Percentiles rank a stretch among this genome's conserved stretches.
These are phyloP conservation scores for Cordyceps fumosorosea DNA, from an alignment of 2,329 filamentous ascomycete species.

Conservation along the genomic window DNA sequence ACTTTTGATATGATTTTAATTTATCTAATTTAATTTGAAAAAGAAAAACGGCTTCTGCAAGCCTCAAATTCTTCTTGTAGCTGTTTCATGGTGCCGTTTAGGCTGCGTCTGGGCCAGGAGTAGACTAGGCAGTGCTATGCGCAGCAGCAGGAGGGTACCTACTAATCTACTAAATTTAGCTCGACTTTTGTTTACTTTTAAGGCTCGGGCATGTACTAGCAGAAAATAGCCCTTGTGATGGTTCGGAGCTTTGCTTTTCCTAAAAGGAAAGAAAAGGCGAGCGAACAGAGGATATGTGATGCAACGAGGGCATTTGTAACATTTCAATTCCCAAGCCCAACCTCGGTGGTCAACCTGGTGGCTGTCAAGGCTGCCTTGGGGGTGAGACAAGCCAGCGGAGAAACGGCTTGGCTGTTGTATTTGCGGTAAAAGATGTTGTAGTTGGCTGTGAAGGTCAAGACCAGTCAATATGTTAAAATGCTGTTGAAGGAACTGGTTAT, in stretches of 20 bases:
- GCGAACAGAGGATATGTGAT: not conserved
- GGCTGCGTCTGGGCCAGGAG: too few relatives aligned
- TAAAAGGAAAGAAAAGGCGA: not conserved
- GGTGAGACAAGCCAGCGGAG: not conserved
- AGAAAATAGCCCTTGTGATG: not conserved
- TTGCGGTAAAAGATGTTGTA: not conserved
- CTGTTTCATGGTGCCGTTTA: too few relatives aligned
- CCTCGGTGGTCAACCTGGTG: not conserved
- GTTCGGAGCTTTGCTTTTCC: not conserved
- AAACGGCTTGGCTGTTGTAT: not conserved
- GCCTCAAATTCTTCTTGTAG: too few relatives aligned
- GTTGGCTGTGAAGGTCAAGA: not conserved
- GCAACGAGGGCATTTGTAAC: not conserved
- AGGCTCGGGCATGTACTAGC: not conserved
- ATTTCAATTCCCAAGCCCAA: not conserved
- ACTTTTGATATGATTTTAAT: too few relatives aligned
- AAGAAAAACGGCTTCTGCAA: too few relatives aligned
- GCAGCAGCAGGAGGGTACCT: too few relatives aligned
- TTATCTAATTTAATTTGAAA: too few relatives aligned
- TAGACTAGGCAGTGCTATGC: too few relatives aligned
- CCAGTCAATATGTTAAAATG: not conserved
- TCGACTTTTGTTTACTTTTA: not conserved
- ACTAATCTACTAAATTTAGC: not conserved
- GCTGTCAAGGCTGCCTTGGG: conserved; percentile 7
- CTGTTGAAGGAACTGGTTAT: too few relatives aligned